Evolutionary conservation across 2,329 filamentous ascomycete genomes (phyloP).

Genomic region (Colletotrichum gigasporum): DNA sequence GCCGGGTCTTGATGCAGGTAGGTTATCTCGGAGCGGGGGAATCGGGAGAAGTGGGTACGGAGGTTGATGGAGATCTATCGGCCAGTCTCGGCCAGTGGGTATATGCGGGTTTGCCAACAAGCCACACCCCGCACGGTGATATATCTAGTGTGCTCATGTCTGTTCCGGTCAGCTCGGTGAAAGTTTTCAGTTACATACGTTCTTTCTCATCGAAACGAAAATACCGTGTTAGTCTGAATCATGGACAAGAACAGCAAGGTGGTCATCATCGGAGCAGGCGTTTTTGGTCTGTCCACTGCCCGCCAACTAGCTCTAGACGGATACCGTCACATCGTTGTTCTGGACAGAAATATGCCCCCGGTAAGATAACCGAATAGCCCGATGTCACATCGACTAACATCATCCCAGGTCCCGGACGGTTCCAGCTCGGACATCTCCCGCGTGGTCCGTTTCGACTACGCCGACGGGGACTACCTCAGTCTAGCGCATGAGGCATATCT

Average conservation of each 20-base stretch:
- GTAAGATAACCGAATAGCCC: background rate
- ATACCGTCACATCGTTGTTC: constrained; percentile 45
- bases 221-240: no score
- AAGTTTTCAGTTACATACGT: no score
- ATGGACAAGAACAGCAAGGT: constrained; percentile 18
- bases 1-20: no score
- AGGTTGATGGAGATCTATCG: no score
- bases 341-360: constrained; percentile 46
- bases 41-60: no score
- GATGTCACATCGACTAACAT: background rate
- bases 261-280: constrained; percentile 41
- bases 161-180: no score
- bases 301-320: constrained; percentile 36
- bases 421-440: constrained; percentile 51
- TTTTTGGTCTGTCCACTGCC: constrained; percentile 41
- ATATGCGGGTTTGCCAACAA: no score
- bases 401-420: constrained; percentile 38
- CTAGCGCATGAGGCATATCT: constrained; percentile 57
- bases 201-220: no score
- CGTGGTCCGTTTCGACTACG: constrained; percentile 66
- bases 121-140: no score
- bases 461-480: constrained; percentile 64
- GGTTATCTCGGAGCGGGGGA: no score
- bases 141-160: no score
- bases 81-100: no score